Percentiles rank a stretch among this genome's conserved stretches.
Evolutionary conservation across 768 basidiomycete genomes (phyloP).

Genomic region (Rhodotorula paludigena): DNA sequence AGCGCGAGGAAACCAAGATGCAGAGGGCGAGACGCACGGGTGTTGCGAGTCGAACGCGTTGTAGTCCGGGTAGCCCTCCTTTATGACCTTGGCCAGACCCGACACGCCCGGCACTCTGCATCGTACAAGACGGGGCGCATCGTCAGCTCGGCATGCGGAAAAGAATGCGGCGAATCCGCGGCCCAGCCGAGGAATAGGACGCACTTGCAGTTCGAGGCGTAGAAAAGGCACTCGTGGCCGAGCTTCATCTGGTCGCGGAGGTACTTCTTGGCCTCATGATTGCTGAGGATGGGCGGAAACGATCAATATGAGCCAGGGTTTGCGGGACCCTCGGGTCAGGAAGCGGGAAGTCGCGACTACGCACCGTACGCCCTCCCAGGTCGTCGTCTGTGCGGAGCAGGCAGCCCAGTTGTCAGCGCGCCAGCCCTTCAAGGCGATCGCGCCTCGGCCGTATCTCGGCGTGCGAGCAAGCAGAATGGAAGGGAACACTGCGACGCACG

Average conservation of each 20-base stretch:
- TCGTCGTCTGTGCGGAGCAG: slow-evolving; percentile 4
- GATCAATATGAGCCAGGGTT: background rate
- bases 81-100: slow-evolving; percentile 74
- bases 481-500: background rate
- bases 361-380: slow-evolving; percentile 34
- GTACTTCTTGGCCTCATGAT: slow-evolving; percentile 39
- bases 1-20: background rate
- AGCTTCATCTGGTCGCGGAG: slow-evolving; percentile 34
- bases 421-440: background rate
- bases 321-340: background rate
- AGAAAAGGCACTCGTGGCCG: slow-evolving; percentile 50
- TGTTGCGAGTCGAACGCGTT: slow-evolving; percentile 46
- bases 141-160: background rate
- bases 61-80: slow-evolving; percentile 88
- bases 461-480: background rate
- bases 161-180: too few species aligned
- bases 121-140: background rate
- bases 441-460: background rate
- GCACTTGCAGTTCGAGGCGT: slow-evolving; percentile 76
- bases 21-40: slow-evolving; percentile 9
- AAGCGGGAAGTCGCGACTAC: background rate
- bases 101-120: slow-evolving; percentile 58
- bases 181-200: background rate
- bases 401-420: background rate
- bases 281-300: slow-evolving; percentile 4